Percentiles rank a stretch among this genome's conserved stretches.
These are phyloP conservation scores for Gynandropsis gynandra DNA, from an alignment of 345 rosid genomes.

Conservation along the genomic window DNA sequence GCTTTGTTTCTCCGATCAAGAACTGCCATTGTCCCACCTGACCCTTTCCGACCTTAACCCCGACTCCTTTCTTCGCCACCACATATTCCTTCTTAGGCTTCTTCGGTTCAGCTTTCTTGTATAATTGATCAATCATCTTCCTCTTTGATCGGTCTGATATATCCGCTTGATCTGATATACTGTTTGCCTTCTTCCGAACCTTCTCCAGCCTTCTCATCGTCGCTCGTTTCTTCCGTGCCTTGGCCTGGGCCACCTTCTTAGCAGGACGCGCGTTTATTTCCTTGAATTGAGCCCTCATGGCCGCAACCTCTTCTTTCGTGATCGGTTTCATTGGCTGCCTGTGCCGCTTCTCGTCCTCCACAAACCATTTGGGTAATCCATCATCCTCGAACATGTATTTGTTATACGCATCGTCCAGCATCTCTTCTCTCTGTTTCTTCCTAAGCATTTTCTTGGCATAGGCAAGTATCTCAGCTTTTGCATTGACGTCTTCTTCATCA, in stretches of 20 bases:
- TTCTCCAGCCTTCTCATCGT: constrained; percentile 73
- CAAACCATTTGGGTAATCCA: constrained; percentile 75
- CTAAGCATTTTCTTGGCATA: constrained; percentile 87
- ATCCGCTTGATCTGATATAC: constrained; percentile 67
- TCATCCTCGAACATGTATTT: constrained; percentile 71
- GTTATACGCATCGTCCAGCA: constrained; percentile 79
- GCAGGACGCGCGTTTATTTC: constrained; percentile 91
- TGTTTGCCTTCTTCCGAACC: constrained; percentile 84
- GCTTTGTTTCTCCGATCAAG: too few relatives aligned
- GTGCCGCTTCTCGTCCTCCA: constrained; percentile 84
- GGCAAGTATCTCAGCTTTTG: constrained; percentile 87
- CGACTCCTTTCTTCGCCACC: constrained; percentile 90
- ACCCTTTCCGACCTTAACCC: constrained; percentile 71
- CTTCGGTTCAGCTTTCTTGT: constrained; percentile 72
- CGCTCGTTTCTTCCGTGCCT: constrained; percentile 76
- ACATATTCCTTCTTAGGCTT: constrained; percentile 70
- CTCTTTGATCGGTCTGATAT: constrained; percentile 72
- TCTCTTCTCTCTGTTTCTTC: constrained; percentile 77
- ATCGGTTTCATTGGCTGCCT: constrained; percentile 65
- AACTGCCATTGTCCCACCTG: constrained; percentile 38
- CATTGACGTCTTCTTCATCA: constrained; percentile 44
- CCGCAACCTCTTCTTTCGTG: constrained; percentile 78
- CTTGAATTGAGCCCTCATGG: constrained; percentile 82
- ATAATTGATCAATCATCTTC: constrained; percentile 73
- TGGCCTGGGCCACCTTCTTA: constrained; percentile 93